A percentile compares a stretch with the other conserved stretches of the same genome.
These are phyloP conservation scores for Gracilaria domingensis DNA, from an alignment of 23 red algal genomes.

Conservation along the genomic window DNA sequence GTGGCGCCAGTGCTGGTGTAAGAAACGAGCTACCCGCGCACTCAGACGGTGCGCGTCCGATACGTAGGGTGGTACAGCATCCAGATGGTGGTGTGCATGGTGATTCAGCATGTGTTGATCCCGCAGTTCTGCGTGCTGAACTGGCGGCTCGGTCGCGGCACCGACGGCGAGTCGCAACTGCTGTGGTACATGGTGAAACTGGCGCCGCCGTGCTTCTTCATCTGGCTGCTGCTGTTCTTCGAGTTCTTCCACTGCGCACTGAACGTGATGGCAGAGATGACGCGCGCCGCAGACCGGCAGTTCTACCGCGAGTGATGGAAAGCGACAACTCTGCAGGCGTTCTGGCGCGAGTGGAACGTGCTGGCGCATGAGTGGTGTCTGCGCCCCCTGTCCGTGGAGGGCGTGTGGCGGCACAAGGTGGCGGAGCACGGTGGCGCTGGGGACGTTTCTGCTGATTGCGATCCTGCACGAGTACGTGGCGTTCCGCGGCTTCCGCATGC, in stretches of 20 bases:
- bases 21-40: conserved; percentile 90
- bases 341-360: conserved; percentile 94
- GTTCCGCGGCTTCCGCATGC: conserved; percentile 78
- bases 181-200: conserved; percentile 82
- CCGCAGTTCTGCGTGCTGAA: conserved; percentile 86
- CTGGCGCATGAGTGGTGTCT: conserved; percentile 93
- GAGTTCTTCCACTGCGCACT: conserved; percentile 93
- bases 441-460: conserved; percentile 84
- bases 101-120: conserved; percentile 71
- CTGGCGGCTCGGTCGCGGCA: conserved; percentile 41
- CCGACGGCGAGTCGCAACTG: conserved; percentile 39
- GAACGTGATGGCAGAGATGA: conserved; percentile 84
- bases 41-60: conserved; percentile 50
- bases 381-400: conserved; percentile 90
- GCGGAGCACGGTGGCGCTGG: conserved; percentile 67
- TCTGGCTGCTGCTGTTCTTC: conserved; percentile 90
- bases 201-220: conserved; percentile 86
- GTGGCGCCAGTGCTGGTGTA: conserved; percentile 89
- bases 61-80: conserved; percentile 73
- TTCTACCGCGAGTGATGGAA: conserved; percentile 99
- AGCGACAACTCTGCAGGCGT: conserved; percentile 85
- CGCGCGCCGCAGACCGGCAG: conserved; percentile 85
- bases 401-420: conserved; percentile 55
- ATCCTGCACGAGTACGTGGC: conserved; percentile 89
- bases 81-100: conserved; percentile 59